These are phyloP conservation scores for Drechslerella dactyloides DNA, from an alignment of 2,329 filamentous ascomycete species.

Conservation along the genomic window DNA sequence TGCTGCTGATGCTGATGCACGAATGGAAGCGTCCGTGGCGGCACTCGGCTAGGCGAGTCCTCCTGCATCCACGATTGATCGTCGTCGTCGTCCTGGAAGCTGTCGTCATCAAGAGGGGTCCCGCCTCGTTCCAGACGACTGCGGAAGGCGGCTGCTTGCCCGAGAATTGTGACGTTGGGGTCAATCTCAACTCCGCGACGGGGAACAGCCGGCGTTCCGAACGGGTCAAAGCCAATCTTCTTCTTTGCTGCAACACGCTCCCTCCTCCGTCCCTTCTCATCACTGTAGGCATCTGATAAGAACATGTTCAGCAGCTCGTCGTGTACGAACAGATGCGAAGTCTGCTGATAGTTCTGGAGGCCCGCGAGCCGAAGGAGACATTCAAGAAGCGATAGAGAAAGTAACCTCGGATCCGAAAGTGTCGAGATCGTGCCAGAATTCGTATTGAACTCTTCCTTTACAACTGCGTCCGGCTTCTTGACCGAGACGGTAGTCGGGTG, in stretches of 20 bases:
- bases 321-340: slow-evolving; percentile 84
- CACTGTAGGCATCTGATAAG: slow-evolving; percentile 60
- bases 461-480: slow-evolving; percentile 52
- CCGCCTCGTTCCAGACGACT: slow-evolving; percentile 36
- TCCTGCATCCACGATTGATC: slow-evolving; percentile 49
- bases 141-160: slow-evolving; percentile 40
- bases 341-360: slow-evolving; percentile 89
- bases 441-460: slow-evolving; percentile 62
- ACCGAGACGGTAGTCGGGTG: slow-evolving; percentile 30
- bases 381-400: slow-evolving; percentile 80
- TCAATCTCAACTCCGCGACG: slow-evolving; percentile 45
- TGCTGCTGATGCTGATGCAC: slow-evolving; percentile 10
- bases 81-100: slow-evolving; percentile 46
- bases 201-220: slow-evolving; percentile 50
- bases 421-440: slow-evolving; percentile 64
- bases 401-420: slow-evolving; percentile 62
- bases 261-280: slow-evolving; percentile 44
- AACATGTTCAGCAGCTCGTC: slow-evolving; percentile 91
- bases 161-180: slow-evolving; percentile 38
- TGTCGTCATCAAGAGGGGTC: slow-evolving; percentile 42
- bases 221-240: slow-evolving; percentile 55
- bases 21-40: slow-evolving; percentile 34
- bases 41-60: slow-evolving; percentile 44
- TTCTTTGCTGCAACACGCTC: slow-evolving; percentile 53
- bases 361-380: slow-evolving; percentile 85